phyloP scores from a whole-genome alignment of 176 grass and related monocot genomes.

The Pontederia crassipes region DNA sequence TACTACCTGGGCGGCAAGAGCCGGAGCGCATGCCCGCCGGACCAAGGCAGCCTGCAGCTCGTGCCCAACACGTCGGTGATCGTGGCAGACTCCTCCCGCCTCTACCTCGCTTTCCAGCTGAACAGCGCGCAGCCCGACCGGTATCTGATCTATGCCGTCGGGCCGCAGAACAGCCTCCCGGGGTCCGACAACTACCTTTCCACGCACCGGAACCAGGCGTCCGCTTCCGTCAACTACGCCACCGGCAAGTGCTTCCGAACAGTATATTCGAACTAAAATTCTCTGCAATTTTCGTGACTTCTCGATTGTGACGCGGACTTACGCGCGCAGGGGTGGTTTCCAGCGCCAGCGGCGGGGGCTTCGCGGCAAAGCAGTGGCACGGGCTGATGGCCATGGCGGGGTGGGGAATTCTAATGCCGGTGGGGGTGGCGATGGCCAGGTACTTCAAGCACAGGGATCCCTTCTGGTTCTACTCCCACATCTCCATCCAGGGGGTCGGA shows the following conservation, averaged over 20 bases:
- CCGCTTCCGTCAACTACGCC: constrained; percentile 7
- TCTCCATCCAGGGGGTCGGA: constrained; percentile 44
- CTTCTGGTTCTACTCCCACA: constrained; percentile 88
- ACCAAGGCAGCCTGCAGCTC: constrained; percentile 28
- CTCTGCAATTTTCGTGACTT: too few relatives aligned
- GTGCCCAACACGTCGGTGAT: constrained; percentile 17
- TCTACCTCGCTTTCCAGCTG: constrained; percentile 51
- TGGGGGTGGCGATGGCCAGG: constrained; percentile 78
- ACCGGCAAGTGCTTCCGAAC: too few relatives aligned
- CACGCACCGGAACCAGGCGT: constrained; percentile 23
- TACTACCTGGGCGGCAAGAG: constrained; percentile 50
- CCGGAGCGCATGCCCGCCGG: constrained; percentile 32
- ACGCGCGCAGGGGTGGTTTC: too few relatives aligned
- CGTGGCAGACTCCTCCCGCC: constrained; percentile 29
- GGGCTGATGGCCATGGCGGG: constrained; percentile 58
- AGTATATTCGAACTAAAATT: too few relatives aligned
- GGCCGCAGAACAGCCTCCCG: constrained; percentile 15
- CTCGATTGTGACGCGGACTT: too few relatives aligned
- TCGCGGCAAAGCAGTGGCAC: constrained; percentile 46
- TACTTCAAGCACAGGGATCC: constrained; percentile 65
- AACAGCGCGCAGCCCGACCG: constrained; percentile 13
- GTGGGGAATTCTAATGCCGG: constrained; percentile 74
- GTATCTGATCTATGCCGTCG: constrained; percentile 34
- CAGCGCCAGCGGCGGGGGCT: too few relatives aligned
- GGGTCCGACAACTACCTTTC: constrained; percentile 11